Conservation (phyloP, 352 stramenopile genomes). For the Plasmopara viticola region DNA sequence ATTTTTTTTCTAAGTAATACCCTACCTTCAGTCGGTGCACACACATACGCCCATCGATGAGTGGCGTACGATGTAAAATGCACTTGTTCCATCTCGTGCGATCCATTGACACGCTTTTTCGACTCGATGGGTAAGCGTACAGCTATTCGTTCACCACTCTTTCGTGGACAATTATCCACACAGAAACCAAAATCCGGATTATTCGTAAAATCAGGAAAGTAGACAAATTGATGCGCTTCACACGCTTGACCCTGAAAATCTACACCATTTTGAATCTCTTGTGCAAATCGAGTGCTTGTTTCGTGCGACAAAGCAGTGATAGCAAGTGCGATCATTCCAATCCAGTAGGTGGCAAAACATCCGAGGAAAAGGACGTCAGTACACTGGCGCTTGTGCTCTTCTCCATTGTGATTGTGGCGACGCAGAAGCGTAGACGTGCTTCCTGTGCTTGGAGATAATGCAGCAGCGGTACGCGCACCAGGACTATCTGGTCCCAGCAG, state of each 20-base stretch:
- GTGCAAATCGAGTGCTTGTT: slow-evolving; percentile 55
- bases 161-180: slow-evolving; percentile 44
- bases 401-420: slow-evolving; percentile 30
- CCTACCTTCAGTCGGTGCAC: slow-evolving; percentile 48
- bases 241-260: slow-evolving; percentile 67
- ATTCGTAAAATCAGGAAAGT: slow-evolving; percentile 56
- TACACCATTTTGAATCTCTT: slow-evolving; percentile 74
- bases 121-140: slow-evolving; percentile 48
- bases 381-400: slow-evolving; percentile 36
- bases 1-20: too few species aligned
- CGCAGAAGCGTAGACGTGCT: slow-evolving; percentile 41
- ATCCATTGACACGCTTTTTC: slow-evolving; percentile 27
- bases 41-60: slow-evolving; percentile 61
- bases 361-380: slow-evolving; percentile 56
- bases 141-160: slow-evolving; percentile 33
- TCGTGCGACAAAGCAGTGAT: slow-evolving; percentile 63
- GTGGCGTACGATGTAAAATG: slow-evolving; percentile 64
- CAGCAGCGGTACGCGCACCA: neutral
- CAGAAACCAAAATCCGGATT: slow-evolving; percentile 82
- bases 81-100: slow-evolving; percentile 30
- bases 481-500: neutral
- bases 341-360: slow-evolving; percentile 58
- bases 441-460: neutral
- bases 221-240: slow-evolving; percentile 46
- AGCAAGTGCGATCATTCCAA: slow-evolving; percentile 68